A percentile compares a stretch with the other conserved stretches of the same genome.
Conservation (phyloP, 2,329 filamentous ascomycete species). For the Xylaria sp. region DNA sequence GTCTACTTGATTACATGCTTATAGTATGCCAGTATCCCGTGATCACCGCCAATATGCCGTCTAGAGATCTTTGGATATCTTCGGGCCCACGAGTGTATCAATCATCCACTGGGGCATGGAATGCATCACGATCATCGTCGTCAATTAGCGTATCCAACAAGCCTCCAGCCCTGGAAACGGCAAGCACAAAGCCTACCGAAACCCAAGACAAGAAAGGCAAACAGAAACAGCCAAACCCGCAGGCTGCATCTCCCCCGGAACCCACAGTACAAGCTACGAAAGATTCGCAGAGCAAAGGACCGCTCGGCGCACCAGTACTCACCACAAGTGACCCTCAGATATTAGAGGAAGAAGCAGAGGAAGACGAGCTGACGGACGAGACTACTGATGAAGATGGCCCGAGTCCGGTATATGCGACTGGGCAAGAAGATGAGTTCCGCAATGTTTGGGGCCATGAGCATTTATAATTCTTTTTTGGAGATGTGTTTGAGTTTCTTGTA, state of each 20-base stretch:
- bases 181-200: slow-evolving; percentile 43
- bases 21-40: slow-evolving; percentile 78
- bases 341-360: slow-evolving; percentile 48
- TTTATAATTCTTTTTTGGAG: slow-evolving; percentile 33
- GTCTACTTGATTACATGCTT: slow-evolving; percentile 38
- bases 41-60: slow-evolving; percentile 80
- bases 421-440: slow-evolving; percentile 44
- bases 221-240: slow-evolving; percentile 39
- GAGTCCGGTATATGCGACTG: slow-evolving; percentile 41
- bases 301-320: slow-evolving; percentile 47
- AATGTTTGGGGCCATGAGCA: slow-evolving; percentile 47
- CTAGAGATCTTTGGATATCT: slow-evolving; percentile 70
- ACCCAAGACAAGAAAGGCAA: slow-evolving; percentile 49
- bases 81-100: slow-evolving; percentile 50
- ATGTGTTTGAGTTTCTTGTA: slow-evolving; percentile 33
- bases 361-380: slow-evolving; percentile 44
- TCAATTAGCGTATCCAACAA: slow-evolving; percentile 47
- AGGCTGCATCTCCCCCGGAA: slow-evolving; percentile 37
- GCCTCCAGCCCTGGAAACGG: slow-evolving; percentile 33
- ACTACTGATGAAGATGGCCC: slow-evolving; percentile 33
- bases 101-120: slow-evolving; percentile 48
- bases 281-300: slow-evolving; percentile 46
- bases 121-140: slow-evolving; percentile 42
- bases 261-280: slow-evolving; percentile 44
- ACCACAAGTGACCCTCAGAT: slow-evolving; percentile 49